phyloP scores from a whole-genome alignment of 2,329 filamentous ascomycete species.

The Parafenestella ontariensis region DNA sequence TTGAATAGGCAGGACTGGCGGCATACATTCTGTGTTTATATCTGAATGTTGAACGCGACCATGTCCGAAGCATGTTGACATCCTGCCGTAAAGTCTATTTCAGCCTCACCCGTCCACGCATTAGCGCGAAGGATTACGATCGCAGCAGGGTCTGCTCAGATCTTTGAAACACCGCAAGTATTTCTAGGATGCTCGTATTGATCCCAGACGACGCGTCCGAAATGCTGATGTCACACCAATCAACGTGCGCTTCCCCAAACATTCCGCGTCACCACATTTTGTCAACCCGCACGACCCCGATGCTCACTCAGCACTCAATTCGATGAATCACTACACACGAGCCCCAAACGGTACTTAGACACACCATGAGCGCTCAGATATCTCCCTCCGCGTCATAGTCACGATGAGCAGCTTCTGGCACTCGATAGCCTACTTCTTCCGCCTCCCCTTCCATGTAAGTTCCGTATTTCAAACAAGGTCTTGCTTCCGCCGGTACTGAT shows the following conservation, averaged over 20 bases:
- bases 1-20: no score
- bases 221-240: conserved; percentile 1
- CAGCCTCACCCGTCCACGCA: background rate
- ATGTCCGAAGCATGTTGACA: background rate
- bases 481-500: no score
- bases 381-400: conserved; percentile 1
- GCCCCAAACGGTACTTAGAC: background rate
- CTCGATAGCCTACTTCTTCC: conserved; percentile 45
- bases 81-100: background rate
- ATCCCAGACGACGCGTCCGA: background rate
- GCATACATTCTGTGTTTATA: no score
- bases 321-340: conserved; percentile 2
- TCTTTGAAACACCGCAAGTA: background rate
- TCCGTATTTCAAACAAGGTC: no score
- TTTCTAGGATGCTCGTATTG: background rate
- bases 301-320: conserved; percentile 7
- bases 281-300: background rate
- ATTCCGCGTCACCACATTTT: background rate
- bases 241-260: background rate
- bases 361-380: conserved; percentile 4
- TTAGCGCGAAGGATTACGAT: background rate
- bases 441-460: conserved; percentile 30
- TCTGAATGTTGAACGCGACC: background rate
- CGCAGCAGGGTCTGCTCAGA: background rate
- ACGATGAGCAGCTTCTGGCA: conserved; percentile 43